Conservation (phyloP, 1,139 yeast species). For the Geotrichum reessii region DNA sequence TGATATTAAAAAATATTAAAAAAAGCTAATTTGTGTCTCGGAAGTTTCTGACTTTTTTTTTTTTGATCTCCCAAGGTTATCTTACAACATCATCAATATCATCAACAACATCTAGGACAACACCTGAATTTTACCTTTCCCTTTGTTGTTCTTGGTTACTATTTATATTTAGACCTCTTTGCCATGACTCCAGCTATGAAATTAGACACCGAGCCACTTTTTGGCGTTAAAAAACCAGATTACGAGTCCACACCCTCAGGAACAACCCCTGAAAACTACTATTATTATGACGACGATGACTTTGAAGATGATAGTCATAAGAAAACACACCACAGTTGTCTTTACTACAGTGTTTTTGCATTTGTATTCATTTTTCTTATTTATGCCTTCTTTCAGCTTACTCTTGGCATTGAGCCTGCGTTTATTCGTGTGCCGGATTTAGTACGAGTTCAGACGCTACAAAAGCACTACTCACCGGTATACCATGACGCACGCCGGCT, state of each 20-base stretch:
- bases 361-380: slow-evolving; percentile 1
- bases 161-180: background rate
- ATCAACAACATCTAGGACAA: too few relatives aligned
- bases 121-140: background rate
- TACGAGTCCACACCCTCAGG: background rate
- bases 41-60: too few relatives aligned
- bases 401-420: slow-evolving; percentile 11
- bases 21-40: too few relatives aligned
- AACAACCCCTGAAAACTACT: background rate
- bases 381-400: slow-evolving; percentile 7
- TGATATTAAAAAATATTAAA: too few relatives aligned
- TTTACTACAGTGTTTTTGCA: slow-evolving; percentile 4
- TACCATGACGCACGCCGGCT: slow-evolving; percentile 27
- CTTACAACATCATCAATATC: too few relatives aligned
- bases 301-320: slow-evolving; percentile 1
- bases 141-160: background rate
- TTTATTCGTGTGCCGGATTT: slow-evolving; percentile 12
- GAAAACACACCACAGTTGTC: background rate
- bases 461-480: slow-evolving; percentile 2
- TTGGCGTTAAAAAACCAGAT: background rate
- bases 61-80: too few relatives aligned
- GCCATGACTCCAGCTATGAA: background rate
- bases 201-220: background rate
- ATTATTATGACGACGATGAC: slow-evolving; percentile 6
- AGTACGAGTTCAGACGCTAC: slow-evolving; percentile 7